Percentiles rank a stretch among this genome's conserved stretches.
Evolutionary conservation across 148 eudicot genomes (phyloP).

Genomic region (Euryodendron excelsum): DNA sequence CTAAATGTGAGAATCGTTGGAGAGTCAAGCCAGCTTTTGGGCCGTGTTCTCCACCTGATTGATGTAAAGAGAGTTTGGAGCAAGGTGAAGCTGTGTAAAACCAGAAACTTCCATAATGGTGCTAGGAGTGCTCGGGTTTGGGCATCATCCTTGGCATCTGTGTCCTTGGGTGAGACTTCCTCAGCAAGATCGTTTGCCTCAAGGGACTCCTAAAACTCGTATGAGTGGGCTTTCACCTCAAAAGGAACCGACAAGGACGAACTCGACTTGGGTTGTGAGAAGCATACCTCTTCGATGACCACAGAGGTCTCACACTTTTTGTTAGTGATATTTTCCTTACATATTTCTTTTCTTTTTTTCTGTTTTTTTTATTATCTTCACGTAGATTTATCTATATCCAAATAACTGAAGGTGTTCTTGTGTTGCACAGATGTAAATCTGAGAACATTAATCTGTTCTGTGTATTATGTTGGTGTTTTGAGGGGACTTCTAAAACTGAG

Average conservation of each 20-base stretch:
- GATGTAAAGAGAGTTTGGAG: conserved; percentile 38
- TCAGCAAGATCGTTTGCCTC: conserved; percentile 27
- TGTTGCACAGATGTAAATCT: conserved; percentile 8
- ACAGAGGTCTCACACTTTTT: not conserved
- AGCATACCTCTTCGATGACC: not conserved
- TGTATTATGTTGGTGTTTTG: not conserved
- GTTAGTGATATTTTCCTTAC: not conserved
- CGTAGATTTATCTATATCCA: not conserved
- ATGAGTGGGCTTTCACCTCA: not conserved
- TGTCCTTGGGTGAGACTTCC: conserved; percentile 43
- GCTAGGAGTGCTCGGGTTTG: conserved; percentile 46
- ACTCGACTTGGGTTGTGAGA: not conserved
- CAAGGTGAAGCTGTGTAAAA: conserved; percentile 40
- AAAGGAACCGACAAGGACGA: not conserved
- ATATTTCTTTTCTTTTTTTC: not conserved
- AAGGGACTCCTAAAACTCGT: conserved; percentile 15
- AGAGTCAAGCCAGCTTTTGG: conserved; percentile 43
- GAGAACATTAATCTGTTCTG: not conserved
- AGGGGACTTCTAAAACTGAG: not conserved
- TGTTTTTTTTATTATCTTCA: not conserved
- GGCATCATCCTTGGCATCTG: conserved; percentile 51
- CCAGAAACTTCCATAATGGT: conserved; percentile 41
- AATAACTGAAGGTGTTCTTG: not conserved
- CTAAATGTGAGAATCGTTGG: conserved; percentile 37
- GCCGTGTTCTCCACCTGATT: conserved; percentile 29